A percentile compares a stretch with the other conserved stretches of the same genome.
phyloP scores from a whole-genome alignment of 768 basidiomycete species.

The Rhodosporidiobolus sp. region DNA sequence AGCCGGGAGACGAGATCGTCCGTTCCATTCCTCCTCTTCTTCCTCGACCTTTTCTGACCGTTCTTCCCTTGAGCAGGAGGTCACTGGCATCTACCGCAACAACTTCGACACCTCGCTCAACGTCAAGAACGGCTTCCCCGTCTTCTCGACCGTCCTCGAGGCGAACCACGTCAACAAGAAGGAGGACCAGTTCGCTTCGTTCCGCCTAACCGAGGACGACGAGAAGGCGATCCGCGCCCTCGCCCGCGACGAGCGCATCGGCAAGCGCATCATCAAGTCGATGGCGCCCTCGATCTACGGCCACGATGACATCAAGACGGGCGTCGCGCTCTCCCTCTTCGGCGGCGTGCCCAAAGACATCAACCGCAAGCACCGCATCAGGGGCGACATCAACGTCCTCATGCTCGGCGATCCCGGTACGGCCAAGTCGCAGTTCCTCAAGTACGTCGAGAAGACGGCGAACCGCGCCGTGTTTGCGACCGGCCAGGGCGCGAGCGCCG shows the following conservation, averaged over 20 bases:
- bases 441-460: constrained; percentile 98
- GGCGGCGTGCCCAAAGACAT: constrained; percentile 93
- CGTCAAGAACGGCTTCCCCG: constrained; percentile 97
- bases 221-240: constrained; percentile 85
- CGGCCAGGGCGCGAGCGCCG: constrained; percentile 95
- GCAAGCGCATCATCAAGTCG: constrained; percentile 95
- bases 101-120: constrained; percentile 98
- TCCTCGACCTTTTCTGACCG: constrained; percentile 23
- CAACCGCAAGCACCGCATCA: constrained; percentile 90
- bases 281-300: constrained; percentile 99
- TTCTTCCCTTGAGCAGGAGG: constrained; percentile 63
- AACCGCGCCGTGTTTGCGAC: constrained; percentile 97
- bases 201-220: constrained; percentile 94
- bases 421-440: constrained; percentile 97
- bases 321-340: constrained; percentile 89
- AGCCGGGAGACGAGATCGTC: constrained; percentile 97
- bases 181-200: constrained; percentile 97
- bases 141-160: constrained; percentile 96
- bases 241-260: constrained; percentile 85
- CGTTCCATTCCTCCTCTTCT: constrained; percentile 47
- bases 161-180: constrained; percentile 99
- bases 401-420: constrained; percentile 97
- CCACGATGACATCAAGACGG: constrained; percentile 98
- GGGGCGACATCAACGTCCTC: constrained; percentile 96
- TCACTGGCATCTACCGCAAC: constrained; percentile 96